Evolutionary conservation across 2,329 filamentous ascomycete genomes (phyloP), one percentile per base, ranked within the genome.

Genomic region (Fusarium sp.): DNA sequence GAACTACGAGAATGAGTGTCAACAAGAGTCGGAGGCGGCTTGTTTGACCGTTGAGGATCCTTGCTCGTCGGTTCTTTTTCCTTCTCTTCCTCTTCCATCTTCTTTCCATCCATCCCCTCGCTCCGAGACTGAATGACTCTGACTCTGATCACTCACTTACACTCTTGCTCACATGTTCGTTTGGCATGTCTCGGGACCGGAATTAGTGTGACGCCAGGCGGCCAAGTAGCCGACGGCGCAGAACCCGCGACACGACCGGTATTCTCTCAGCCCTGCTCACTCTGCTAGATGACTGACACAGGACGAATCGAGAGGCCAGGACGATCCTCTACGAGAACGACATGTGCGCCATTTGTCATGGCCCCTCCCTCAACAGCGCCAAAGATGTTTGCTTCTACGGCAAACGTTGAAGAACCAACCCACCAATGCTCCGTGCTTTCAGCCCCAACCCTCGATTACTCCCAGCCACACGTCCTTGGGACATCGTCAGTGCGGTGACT

Each of bases 341-440:
- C n/a, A 38, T 18, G 22, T 20, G 66, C 37, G 47, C 42, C 57
- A 45, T 22, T 42, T 37, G 45, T 37, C n/a, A 7, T 20, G 9
- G 10, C 22, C n/a, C 13, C 20, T 54, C 27, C 27, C 47, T 54
- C 54, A 59, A 42, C 18, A 24, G 35, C 34, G 62, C 42, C 38
- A 52, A 66, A 62, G 13, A 37, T 72, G 62, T 72, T 74, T 75
- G 62, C 56, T 59, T 47, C 34, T n/a, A 61, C 52, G 60, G 47
- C 59, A 72, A 74, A 70, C 59, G 42, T 45, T 62, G 24, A 62
- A 67, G 65, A 58, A 56, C 50, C 50, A 56, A 50, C 69, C 69
- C 27, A 34, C 20, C 38, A 14, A 45, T 70, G 69, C 69, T 64
- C 72, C 59, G 72, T 75, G 72, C 72, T 59, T 61, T 27, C 58